Evolutionary conservation across 257 asterid species (phyloP).

Genomic region (Buddleja alternifolia): DNA sequence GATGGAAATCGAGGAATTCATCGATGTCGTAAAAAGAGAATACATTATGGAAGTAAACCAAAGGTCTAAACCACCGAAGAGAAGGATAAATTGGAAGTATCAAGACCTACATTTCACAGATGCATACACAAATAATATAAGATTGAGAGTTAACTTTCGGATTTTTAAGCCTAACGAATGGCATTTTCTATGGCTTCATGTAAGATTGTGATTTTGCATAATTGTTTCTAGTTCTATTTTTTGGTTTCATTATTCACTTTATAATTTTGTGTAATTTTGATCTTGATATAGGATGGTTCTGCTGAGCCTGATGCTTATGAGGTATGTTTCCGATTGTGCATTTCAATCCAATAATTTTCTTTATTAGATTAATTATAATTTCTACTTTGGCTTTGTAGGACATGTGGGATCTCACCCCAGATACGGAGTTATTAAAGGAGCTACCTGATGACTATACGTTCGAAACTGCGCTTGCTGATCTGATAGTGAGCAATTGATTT

Average conservation of each 20-base stretch:
- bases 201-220: slow-evolving; percentile 28
- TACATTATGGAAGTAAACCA: slow-evolving; percentile 24
- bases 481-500: slow-evolving; percentile 55
- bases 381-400: slow-evolving; percentile 44
- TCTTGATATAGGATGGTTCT: slow-evolving; percentile 66
- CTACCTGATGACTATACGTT: slow-evolving; percentile 66
- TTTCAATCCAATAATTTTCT: not conserved
- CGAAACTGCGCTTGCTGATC: slow-evolving; percentile 81
- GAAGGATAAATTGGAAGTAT: slow-evolving; percentile 51
- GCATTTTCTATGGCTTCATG: slow-evolving; percentile 53
- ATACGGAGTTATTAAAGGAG: slow-evolving; percentile 67
- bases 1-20: slow-evolving; percentile 44
- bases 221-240: not conserved
- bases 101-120: slow-evolving; percentile 50
- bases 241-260: not conserved
- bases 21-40: slow-evolving; percentile 28
- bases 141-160: slow-evolving; percentile 31
- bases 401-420: slow-evolving; percentile 91
- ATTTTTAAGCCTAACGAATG: slow-evolving; percentile 38
- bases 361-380: slow-evolving; percentile 9
- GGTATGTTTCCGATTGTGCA: slow-evolving; percentile 40
- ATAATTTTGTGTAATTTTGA: slow-evolving; percentile 12
- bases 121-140: slow-evolving; percentile 36
- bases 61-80: slow-evolving; percentile 8
- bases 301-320: slow-evolving; percentile 50